These are phyloP conservation scores for Saturnispora ahearnii DNA, from an alignment of 805 yeast species.

Conservation along the genomic window DNA sequence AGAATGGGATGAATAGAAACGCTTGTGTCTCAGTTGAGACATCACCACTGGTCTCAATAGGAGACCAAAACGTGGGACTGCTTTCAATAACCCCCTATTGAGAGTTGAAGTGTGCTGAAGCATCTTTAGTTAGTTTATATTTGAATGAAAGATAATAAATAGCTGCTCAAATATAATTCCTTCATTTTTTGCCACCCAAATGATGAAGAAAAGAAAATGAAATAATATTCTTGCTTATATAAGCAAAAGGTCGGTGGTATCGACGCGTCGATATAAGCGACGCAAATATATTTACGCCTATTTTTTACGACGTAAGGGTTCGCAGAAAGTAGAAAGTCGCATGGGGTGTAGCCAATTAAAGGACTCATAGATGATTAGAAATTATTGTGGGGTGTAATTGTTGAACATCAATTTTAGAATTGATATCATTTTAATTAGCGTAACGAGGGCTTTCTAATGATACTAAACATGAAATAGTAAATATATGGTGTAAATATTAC, in stretches of 20 bases:
- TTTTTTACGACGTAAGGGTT: not conserved
- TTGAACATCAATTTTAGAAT: not conserved
- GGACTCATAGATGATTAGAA: not conserved
- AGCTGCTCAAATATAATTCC: not conserved
- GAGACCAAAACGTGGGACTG: not conserved
- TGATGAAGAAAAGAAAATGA: too few species aligned
- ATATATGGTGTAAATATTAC: too few species aligned
- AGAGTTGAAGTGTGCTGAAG: not conserved
- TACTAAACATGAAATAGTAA: too few species aligned
- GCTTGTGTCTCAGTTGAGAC: not conserved
- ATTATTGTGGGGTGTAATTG: not conserved
- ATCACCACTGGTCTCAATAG: not conserved
- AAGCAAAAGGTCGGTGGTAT: not conserved
- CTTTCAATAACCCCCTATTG: not conserved
- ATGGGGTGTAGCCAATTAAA: not conserved
- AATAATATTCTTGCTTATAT: not conserved
- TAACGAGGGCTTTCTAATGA: not conserved
- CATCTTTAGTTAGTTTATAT: not conserved
- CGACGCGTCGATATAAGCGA: not conserved
- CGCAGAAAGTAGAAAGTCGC: not conserved
- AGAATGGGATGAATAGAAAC: conserved; percentile 11
- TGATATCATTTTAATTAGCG: not conserved
- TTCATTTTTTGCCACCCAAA: not conserved
- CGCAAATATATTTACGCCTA: not conserved
- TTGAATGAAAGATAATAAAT: not conserved